Evolutionary conservation across 2,329 filamentous ascomycete genomes (phyloP).

Genomic region (Fusarium tricinctum): DNA sequence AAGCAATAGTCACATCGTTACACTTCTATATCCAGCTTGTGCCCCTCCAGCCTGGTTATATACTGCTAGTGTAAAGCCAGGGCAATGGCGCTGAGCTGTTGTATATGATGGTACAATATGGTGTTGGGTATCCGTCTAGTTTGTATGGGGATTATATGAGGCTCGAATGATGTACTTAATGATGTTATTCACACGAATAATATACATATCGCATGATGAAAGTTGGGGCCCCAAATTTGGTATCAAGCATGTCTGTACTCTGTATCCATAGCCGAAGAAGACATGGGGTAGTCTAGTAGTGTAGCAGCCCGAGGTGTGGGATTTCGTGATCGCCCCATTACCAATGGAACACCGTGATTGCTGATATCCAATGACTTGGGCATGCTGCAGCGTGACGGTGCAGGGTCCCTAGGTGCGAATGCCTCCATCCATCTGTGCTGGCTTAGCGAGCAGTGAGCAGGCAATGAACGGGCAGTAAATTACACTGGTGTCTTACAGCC

Average conservation of each 20-base stretch:
- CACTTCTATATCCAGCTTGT: too few relatives aligned
- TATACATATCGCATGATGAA: neutral
- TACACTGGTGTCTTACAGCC: neutral
- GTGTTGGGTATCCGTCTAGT: neutral
- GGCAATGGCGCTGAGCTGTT: too few relatives aligned
- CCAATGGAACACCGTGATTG: constrained; percentile 11
- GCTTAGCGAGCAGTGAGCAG: neutral
- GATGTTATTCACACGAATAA: neutral
- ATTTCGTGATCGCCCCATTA: constrained; percentile 22
- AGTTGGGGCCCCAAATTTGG: neutral
- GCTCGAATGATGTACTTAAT: neutral
- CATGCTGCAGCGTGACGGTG: constrained; percentile 20
- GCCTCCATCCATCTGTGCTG: neutral
- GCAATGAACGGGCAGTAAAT: neutral
- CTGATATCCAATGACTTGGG: constrained; percentile 20
- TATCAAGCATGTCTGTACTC: neutral
- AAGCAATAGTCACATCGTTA: too few relatives aligned
- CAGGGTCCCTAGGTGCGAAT: neutral
- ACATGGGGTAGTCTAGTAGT: constrained; percentile 10
- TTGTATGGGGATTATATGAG: neutral
- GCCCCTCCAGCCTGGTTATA: too few relatives aligned
- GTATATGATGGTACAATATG: too few relatives aligned
- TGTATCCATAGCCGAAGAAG: neutral
- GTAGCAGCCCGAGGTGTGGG: neutral
- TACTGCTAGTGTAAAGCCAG: too few relatives aligned